Base-by-base conservation (phyloP, 768 basidiomycete genomes). In the Rhodosporidiobolus odoratus region DNA sequence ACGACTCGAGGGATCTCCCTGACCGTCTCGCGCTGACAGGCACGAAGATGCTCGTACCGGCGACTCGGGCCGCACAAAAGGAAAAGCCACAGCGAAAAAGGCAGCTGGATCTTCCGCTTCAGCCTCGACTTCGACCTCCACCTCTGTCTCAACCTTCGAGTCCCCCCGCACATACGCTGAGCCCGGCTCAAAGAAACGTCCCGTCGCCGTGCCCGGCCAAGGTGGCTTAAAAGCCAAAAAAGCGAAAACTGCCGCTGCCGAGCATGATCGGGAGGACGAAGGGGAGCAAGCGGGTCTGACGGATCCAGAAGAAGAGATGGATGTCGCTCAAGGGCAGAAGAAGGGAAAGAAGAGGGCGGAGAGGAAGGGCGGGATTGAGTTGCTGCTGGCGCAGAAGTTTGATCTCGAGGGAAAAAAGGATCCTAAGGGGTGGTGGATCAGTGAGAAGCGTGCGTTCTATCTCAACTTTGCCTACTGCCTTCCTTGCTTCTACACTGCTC, bases 401-500 rank as follows among this genome's bases (percentile, higher is more conserved):
- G 68, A 74, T 15, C 43, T 74, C 16, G 72, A 67, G 12, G 62
- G 54, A 10, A 74, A 70, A 56, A 30, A 63, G 40, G 69, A 71
- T 27, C 69, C 67, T 43, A 68, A 21, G 34, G 69, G 72, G 2
- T 72, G 54, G 54, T 74, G 73, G 75, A 58, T 76, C 1, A 72
- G 69, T 25, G 75, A 76, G 65, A 76, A 74, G 60, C 62, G 73
- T 74, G 58, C n/a, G 72, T 58, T 12, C 4, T 1, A 1, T 43
- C 16, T 30, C n/a, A 30, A 12, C 2, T 0, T 6, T 30, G 38
- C 21, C 38, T 17, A 35, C 1, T 38, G 0, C 27, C 8, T 17
- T 16, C 7, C 15, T 10, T 3, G 4, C n/a, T 50, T 25, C 48
- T 25, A n/a, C n/a, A n/a, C n/a, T n/a, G n/a, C n/a, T n/a, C n/a